These are phyloP conservation scores for Bipolaris oryzae DNA, from an alignment of 2,329 filamentous ascomycete species.

Conservation along the genomic window DNA sequence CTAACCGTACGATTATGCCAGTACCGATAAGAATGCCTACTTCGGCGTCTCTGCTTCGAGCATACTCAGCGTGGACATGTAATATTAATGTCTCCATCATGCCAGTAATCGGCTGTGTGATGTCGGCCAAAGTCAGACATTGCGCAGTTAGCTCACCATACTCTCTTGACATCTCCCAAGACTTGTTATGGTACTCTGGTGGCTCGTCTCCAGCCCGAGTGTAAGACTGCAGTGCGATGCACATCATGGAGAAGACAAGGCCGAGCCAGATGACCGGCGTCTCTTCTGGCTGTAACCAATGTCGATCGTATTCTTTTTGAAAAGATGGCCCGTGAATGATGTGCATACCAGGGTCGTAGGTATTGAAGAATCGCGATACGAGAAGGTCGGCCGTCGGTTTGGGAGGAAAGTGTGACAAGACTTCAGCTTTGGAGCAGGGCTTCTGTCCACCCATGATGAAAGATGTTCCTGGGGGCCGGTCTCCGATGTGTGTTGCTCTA, in stretches of 20 bases:
- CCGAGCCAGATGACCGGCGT: conserved; percentile 80
- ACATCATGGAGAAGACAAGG: conserved; percentile 76
- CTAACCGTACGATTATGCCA: conserved; percentile 65
- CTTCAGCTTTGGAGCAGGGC: conserved; percentile 73
- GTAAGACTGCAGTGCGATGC: conserved; percentile 78
- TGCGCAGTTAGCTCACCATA: conserved; percentile 78
- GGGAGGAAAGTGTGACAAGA: conserved; percentile 78
- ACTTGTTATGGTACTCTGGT: conserved; percentile 74
- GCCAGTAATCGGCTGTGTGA: conserved; percentile 74
- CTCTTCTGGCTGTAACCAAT: conserved; percentile 75
- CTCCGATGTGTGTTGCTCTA: conserved; percentile 66
- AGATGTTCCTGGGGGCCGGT: conserved; percentile 68
- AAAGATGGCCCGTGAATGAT: conserved; percentile 76
- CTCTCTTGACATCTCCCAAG: conserved; percentile 55
- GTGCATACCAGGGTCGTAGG: conserved; percentile 67
- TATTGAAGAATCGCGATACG: conserved; percentile 90
- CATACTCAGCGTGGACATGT: conserved; percentile 77
- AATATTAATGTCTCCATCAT: conserved; percentile 80
- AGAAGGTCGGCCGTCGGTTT: conserved; percentile 84
- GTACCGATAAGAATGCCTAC: conserved; percentile 67
- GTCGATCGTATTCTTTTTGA: conserved; percentile 67
- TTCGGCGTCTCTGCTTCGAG: conserved; percentile 75
- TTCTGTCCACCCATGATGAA: conserved; percentile 77
- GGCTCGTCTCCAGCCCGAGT: conserved; percentile 81
- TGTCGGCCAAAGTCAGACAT: conserved; percentile 76